Conservation (phyloP, 2,329 filamentous ascomycete species). For the Coniosporium uncinatum region DNA sequence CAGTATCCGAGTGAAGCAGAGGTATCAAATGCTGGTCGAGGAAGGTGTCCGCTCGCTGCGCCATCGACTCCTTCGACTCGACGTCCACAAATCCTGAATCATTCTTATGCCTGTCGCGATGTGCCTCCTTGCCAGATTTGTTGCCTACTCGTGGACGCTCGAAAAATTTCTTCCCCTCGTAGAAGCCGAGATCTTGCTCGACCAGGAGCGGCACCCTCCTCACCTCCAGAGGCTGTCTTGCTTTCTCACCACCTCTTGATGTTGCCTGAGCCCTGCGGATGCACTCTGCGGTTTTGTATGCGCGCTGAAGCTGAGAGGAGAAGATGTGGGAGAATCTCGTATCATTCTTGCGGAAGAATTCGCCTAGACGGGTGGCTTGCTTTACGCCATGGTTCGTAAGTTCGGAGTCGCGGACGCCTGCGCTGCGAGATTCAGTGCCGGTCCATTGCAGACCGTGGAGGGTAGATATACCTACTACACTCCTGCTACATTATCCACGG, state of each 20-base stretch:
- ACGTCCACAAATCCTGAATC: constrained; percentile 45
- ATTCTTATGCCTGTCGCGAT: constrained; percentile 29
- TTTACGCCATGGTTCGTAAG: constrained; percentile 78
- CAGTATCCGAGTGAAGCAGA: constrained; percentile 32
- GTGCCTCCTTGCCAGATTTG: constrained; percentile 29
- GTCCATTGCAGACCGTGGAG: too few relatives aligned
- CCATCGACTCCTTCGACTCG: constrained; percentile 66
- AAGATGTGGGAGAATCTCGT: constrained; percentile 68
- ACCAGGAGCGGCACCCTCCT: constrained; percentile 51
- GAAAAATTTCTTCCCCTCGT: constrained; percentile 57
- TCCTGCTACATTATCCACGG: constrained; percentile 80
- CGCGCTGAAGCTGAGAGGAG: constrained; percentile 72
- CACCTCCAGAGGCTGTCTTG: not conserved
- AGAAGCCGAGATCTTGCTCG: constrained; percentile 38
- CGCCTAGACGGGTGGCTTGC: constrained; percentile 68
- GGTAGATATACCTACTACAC: constrained; percentile 69
- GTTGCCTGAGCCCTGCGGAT: constrained; percentile 50
- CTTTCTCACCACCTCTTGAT: too few relatives aligned
- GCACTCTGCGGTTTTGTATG: constrained; percentile 63
- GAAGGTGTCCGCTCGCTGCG: constrained; percentile 57
- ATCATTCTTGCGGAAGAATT: constrained; percentile 57
- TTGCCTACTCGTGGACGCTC: constrained; percentile 15
- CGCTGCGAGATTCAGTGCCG: constrained; percentile 42
- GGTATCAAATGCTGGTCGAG: constrained; percentile 58
- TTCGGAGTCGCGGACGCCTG: constrained; percentile 73